phyloP scores from a whole-genome alignment of 495 filamentous ascomycete genomes.

The Penicillium malachiteum region DNA sequence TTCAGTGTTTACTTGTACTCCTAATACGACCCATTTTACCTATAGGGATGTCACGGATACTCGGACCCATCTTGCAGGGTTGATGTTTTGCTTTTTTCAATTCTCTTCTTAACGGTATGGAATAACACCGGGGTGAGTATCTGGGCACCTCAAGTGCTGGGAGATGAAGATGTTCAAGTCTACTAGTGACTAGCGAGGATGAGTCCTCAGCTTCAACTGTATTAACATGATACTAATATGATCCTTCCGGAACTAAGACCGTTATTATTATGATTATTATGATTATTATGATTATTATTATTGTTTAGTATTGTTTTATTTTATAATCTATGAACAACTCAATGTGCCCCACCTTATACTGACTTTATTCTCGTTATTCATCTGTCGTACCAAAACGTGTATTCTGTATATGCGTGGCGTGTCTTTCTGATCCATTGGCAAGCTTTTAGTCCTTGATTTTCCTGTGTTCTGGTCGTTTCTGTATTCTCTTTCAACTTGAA shows the following conservation, averaged over 20 bases:
- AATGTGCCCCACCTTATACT: constrained; percentile 23
- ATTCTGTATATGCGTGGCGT: constrained; percentile 18
- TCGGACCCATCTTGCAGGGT: constrained; percentile 6
- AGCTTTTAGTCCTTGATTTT: constrained; percentile 11
- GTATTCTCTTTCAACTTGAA: constrained; percentile 3
- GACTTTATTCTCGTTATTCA: constrained; percentile 15
- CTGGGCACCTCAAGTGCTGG: too few relatives aligned
- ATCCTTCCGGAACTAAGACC: too few relatives aligned
- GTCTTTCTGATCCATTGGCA: constrained; percentile 17
- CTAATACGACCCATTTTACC: constrained; percentile 8
- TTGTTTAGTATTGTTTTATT: too few relatives aligned
- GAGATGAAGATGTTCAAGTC: too few relatives aligned
- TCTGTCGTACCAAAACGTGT: constrained; percentile 14
- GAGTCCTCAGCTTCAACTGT: neutral
- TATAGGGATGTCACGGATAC: constrained; percentile 14
- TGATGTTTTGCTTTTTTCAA: neutral
- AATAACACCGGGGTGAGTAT: neutral
- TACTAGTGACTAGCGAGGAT: too few relatives aligned
- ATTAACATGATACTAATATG: neutral
- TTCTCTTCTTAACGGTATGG: constrained; percentile 8
- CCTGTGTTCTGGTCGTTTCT: constrained; percentile 7
- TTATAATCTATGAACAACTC: too few relatives aligned
- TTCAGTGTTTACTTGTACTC: constrained; percentile 12
- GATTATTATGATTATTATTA: too few relatives aligned
- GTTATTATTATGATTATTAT: too few relatives aligned